Percentiles rank a stretch among this genome's conserved stretches.
Evolutionary conservation across 2,329 filamentous ascomycete genomes (phyloP).

Genomic region (Penicillium sp.): DNA sequence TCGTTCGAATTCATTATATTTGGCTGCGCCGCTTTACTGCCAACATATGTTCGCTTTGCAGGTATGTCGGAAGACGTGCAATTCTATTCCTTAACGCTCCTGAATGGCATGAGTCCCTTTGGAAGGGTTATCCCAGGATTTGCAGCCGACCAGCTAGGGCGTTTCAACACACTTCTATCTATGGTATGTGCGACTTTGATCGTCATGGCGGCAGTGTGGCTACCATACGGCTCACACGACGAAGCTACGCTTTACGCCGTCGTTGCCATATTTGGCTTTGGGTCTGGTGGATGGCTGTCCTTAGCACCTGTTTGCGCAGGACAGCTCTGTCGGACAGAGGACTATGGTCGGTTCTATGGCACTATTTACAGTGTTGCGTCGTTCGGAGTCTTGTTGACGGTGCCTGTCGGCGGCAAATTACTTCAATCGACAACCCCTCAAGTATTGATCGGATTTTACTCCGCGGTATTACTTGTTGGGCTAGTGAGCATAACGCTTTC

Average conservation of each 20-base stretch:
- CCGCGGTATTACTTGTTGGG: constrained; percentile 46
- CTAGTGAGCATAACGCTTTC: constrained; percentile 33
- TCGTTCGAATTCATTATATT: constrained; percentile 56
- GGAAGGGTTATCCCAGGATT: constrained; percentile 52
- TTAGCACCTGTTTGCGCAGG: constrained; percentile 52
- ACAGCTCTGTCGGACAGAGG: constrained; percentile 51
- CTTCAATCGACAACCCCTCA: constrained; percentile 51
- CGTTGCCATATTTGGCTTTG: constrained; percentile 53
- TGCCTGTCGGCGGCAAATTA: constrained; percentile 53
- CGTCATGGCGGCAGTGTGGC: constrained; percentile 49
- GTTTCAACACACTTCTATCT: constrained; percentile 51
- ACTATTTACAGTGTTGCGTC: constrained; percentile 54
- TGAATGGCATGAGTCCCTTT: constrained; percentile 49
- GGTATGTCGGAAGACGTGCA: constrained; percentile 45
- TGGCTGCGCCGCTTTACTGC: constrained; percentile 51
- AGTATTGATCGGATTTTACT: constrained; percentile 52
- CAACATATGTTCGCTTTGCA: constrained; percentile 49
- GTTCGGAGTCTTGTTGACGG: constrained; percentile 52
- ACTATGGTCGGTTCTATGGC: constrained; percentile 54
- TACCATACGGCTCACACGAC: constrained; percentile 50
- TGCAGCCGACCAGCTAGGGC: constrained; percentile 48
- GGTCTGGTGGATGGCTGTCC: constrained; percentile 53
- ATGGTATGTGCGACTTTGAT: constrained; percentile 43
- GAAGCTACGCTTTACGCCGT: constrained; percentile 50
- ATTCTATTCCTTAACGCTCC: constrained; percentile 50